Evolutionary conservation across 176 grass and related monocot species (phyloP), one percentile per base, ranked within the genome.

Genomic region (Paspalum vaginatum): DNA sequence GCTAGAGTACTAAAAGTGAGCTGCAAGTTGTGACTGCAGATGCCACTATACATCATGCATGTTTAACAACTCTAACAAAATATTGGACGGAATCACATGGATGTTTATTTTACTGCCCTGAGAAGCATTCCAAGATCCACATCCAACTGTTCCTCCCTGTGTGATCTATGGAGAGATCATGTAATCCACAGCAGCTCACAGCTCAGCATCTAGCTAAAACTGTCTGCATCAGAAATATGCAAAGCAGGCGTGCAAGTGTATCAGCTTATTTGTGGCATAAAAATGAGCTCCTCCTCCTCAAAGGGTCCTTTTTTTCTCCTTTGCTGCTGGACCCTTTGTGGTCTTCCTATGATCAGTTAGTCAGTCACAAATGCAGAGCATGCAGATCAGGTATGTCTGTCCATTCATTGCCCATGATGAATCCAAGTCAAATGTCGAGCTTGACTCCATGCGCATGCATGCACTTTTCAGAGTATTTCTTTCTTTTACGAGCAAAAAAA

Each of bases 101-200:
- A 74, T 51, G 48, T 56, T 76, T 89, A 69, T 46, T 55, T 57
- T 85, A 86, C 59, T 80, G 53, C 11, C 69, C n/a, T 67, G 40
- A 74, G 72, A 51, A 70, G 75, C 77, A 85, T 70, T 71, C 72
- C 83, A 79, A 74, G 81, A 88, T 69, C 76, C 87, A 84, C 39
- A 75, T 77, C 82, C 77, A 89, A 65, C 40, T 80, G 27, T 55
- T 5, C 47, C 15, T 8, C 22, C 39, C 63, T 56, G 56, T 69
- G 62, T 49, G 71, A 70, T 85, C 39, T 64, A 44, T 76, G 37
- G 70, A 41, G 11, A 58, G 57, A 79, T 57, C 47, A 65, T 65
- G 60, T 12, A 43, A 63, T 39, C 42, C 38, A 68, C 4, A 67
- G 41, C 65, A 68, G 65, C 20, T 56, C 54, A 4, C 60, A 59